Conservation (phyloP, 495 filamentous ascomycete genomes). For the Mytilinidion resinicola region DNA sequence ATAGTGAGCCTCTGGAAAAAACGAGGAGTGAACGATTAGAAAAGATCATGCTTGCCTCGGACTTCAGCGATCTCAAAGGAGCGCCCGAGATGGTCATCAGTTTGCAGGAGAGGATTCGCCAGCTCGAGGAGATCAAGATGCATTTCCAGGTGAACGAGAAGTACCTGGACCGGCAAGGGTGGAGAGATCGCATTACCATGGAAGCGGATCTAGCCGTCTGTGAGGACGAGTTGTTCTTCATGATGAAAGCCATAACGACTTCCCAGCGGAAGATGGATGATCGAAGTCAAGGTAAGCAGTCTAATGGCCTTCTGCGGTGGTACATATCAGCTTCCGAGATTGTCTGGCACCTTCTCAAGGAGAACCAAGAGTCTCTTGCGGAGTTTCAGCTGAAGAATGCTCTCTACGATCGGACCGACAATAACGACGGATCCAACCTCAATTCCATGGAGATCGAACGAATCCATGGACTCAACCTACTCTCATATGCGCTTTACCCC, state of each 20-base stretch:
- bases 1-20: constrained; percentile 93
- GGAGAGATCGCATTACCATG: constrained; percentile 78
- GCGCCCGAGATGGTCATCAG: constrained; percentile 89
- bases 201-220: constrained; percentile 83
- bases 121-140: constrained; percentile 93
- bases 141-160: constrained; percentile 90
- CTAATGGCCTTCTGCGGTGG: constrained; percentile 77
- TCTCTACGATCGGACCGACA: constrained; percentile 88
- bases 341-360: constrained; percentile 90
- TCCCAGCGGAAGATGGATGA: constrained; percentile 84
- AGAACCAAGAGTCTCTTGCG: constrained; percentile 78
- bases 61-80: constrained; percentile 94
- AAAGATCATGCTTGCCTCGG: constrained; percentile 98
- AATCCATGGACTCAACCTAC: constrained; percentile 78
- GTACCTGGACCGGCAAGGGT: constrained; percentile 80
- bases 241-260: constrained; percentile 99
- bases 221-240: constrained; percentile 97
- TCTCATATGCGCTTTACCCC: constrained; percentile 87
- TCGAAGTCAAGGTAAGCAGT: constrained; percentile 51
- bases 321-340: constrained; percentile 87
- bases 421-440: constrained; percentile 91
- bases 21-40: constrained; percentile 86
- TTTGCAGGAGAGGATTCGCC: constrained; percentile 84
- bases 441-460: constrained; percentile 82
- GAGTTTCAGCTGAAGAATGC: constrained; percentile 89